phyloP scores from a whole-genome alignment of 257 asterid species.

The Paraleonurus japonicus region DNA sequence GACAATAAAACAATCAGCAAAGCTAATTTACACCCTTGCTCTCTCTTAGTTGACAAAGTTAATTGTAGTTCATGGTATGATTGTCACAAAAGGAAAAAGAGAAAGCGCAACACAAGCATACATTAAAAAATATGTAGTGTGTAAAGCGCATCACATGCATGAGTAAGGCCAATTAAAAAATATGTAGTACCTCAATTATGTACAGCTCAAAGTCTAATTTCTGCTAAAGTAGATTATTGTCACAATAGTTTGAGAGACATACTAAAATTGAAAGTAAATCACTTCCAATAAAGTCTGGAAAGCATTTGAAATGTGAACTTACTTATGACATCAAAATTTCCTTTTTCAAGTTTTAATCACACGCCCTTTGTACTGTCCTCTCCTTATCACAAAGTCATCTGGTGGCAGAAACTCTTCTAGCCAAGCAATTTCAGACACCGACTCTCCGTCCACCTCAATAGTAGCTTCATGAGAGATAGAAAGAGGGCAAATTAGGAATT shows the following conservation, averaged over 20 bases:
- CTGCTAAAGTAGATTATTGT: conserved; percentile 38
- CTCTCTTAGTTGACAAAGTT: neutral
- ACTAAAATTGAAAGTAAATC: conserved; percentile 34
- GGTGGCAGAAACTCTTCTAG: conserved; percentile 91
- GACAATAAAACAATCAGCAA: neutral
- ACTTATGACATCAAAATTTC: conserved; percentile 34
- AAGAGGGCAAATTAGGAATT: neutral
- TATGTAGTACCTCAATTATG: conserved; percentile 56
- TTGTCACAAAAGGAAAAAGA: neutral
- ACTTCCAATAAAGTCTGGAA: conserved; percentile 35
- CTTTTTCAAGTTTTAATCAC: conserved; percentile 54
- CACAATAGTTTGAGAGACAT: conserved; percentile 31
- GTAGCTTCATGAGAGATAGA: conserved; percentile 40
- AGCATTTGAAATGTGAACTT: conserved; percentile 30
- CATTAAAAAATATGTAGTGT: conserved; percentile 34
- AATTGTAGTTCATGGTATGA: neutral
- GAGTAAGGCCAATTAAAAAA: conserved; percentile 42
- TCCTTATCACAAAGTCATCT: conserved; percentile 81
- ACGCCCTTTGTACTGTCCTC: conserved; percentile 94
- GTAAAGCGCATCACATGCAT: conserved; percentile 27
- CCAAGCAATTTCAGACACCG: conserved; percentile 71
- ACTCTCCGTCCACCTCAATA: conserved; percentile 72
- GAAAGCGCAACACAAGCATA: neutral
- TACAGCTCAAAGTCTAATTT: conserved; percentile 60
- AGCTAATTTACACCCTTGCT: neutral